Base-by-base conservation (phyloP, 805 yeast species). In the Wickerhamiella occidentalis region DNA sequence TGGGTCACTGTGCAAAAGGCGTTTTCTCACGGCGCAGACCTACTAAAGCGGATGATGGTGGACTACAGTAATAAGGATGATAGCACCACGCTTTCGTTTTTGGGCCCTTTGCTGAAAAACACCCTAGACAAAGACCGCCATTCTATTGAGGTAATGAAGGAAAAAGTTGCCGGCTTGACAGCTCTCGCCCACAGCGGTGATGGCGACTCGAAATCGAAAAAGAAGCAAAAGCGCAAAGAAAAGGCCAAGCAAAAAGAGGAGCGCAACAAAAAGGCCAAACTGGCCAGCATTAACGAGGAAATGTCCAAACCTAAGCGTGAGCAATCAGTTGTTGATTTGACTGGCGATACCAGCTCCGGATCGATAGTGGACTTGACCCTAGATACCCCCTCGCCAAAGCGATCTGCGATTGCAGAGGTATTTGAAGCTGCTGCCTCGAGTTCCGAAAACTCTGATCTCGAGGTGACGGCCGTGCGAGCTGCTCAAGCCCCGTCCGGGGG, bases 1-100 rank as follows among this genome's bases (percentile, higher is more conserved):
- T 68, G 85, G 38, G 66, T 85, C 35, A 85, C 81, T 57, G 74
- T 90, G 50, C 85, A 83, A 60, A 79, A 85, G 56, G 85, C 95
- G 0, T 87, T 90, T 43, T 42, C 50, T 8, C 56, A 51, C 15
- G 62, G 58, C 4, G 53, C 57, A 13, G 57, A 56, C 40, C 30
- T 51, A 17, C 42, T 57, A n/a, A 52, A 53, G 46, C 54, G 53
- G 11, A 45, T 51, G 18, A 46, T 54, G 38, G 8, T 33, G 13
- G 52, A 50, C 6, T 35, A 43, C 26, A 21, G 25, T 6, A 46
- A 43, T 19, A 42, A 52, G 4, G n/a, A 29, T 7, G 17, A 25
- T n/a, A 19, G 30, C 28, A 28, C 28, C 15, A 15, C n/a, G 17
- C 2, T 9, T 2, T 58, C 61, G 25, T 53, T 57, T 19, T 45